Percentiles rank a stretch among this genome's conserved stretches.
Evolutionary conservation across 2,329 filamentous ascomycete species (phyloP).

Genomic region (Rutstroemia sydowiana): DNA sequence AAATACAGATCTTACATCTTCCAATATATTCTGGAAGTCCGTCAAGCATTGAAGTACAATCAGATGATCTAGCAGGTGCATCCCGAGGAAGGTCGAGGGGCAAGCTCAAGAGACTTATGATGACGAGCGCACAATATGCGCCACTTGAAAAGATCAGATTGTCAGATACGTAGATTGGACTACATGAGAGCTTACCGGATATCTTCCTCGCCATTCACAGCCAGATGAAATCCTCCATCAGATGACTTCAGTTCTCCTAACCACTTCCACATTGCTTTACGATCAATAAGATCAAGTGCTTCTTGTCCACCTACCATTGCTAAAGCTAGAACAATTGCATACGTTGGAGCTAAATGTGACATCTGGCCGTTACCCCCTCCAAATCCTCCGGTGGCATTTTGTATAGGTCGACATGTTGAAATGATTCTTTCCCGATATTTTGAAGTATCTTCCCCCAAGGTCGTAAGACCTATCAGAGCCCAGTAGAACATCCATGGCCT

Average conservation of each 20-base stretch:
- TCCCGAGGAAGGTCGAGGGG: conserved; percentile 71
- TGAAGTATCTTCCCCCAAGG: conserved; percentile 67
- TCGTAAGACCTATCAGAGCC: conserved; percentile 67
- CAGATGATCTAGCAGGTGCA: conserved; percentile 57
- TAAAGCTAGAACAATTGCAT: conserved; percentile 74
- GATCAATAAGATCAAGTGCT: conserved; percentile 68
- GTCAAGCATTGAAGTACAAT: conserved; percentile 59
- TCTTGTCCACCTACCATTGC: conserved; percentile 70
- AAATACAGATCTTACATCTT: conserved; percentile 53
- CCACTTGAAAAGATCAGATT: conserved; percentile 47
- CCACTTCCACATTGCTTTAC: conserved; percentile 85
- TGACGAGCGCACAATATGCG: conserved; percentile 82
- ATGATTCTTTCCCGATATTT: conserved; percentile 61
- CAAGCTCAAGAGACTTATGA: conserved; percentile 75
- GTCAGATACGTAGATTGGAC: not conserved
- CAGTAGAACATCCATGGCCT: conserved; percentile 94
- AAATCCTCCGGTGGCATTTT: conserved; percentile 79
- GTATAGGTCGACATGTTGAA: conserved; percentile 70
- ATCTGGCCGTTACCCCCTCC: conserved; percentile 88
- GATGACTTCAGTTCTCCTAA: conserved; percentile 78
- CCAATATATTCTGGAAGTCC: conserved; percentile 73
- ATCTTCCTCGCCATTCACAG: conserved; percentile 82
- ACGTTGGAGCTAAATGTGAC: conserved; percentile 83
- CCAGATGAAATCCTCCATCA: conserved; percentile 85
- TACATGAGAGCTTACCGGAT: conserved; percentile 56